These are phyloP conservation scores for Skeletonema potamos DNA, from an alignment of 108 stramenopile genomes.

Conservation along the genomic window DNA sequence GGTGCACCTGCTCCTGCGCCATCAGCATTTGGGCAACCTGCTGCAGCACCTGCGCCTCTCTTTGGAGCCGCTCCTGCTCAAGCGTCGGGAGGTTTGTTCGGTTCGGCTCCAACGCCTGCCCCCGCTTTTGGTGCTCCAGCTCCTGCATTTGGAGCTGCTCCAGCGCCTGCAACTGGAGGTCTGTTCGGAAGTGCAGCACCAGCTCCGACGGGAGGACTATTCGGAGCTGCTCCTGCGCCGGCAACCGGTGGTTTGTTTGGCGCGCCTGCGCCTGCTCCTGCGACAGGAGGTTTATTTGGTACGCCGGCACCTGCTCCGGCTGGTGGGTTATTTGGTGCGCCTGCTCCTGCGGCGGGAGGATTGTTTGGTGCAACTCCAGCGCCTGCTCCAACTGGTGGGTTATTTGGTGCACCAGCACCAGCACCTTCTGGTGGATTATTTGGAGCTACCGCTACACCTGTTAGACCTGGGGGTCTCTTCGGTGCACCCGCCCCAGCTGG, in stretches of 20 bases:
- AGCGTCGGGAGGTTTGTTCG: constrained; percentile 50
- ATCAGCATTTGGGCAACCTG: constrained; percentile 57
- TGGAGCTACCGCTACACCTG: constrained; percentile 24
- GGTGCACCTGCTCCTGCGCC: constrained; percentile 43
- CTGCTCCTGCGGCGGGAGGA: constrained; percentile 54
- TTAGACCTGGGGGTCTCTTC: constrained; percentile 58
- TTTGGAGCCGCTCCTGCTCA: constrained; percentile 40
- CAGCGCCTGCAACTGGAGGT: constrained; percentile 52
- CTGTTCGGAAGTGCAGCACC: constrained; percentile 61
- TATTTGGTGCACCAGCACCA: constrained; percentile 60
- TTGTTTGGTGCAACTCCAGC: constrained; percentile 68
- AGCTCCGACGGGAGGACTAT: constrained; percentile 47
- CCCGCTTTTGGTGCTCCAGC: too few relatives aligned
- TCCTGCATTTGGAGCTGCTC: constrained; percentile 65
- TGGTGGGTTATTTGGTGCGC: constrained; percentile 69
- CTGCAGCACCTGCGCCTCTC: constrained; percentile 36
- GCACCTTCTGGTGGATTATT: constrained; percentile 52
- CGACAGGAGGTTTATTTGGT: constrained; percentile 51
- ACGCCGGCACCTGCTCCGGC: constrained; percentile 52
- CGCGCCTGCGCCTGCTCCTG: constrained; percentile 31
- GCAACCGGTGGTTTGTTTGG: constrained; percentile 51
- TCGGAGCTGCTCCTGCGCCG: constrained; percentile 45
- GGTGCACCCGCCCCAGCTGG: constrained; percentile 50
- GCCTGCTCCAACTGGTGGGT: constrained; percentile 48
- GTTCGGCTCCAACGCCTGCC: constrained; percentile 48